phyloP scores from a whole-genome alignment of 2,329 filamentous ascomycete genomes.

The Microthyrium microscopicum region DNA sequence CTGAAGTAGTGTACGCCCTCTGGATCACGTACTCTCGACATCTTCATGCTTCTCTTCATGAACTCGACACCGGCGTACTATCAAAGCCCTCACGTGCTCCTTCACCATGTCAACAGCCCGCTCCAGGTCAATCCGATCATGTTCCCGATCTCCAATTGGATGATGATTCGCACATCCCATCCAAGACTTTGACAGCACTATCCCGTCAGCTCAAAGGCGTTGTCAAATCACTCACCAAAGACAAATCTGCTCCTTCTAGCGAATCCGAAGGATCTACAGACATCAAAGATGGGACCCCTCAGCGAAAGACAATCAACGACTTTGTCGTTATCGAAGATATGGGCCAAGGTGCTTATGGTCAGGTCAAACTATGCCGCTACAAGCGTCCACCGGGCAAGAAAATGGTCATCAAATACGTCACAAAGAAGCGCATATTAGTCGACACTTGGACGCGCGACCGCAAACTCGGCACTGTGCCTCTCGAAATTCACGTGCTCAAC shows the following conservation, averaged over 20 bases:
- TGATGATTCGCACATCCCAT: background rate
- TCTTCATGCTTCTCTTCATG: constrained; percentile 57
- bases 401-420: constrained; percentile 93
- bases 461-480: constrained; percentile 77
- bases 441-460: constrained; percentile 97
- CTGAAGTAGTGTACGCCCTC: constrained; percentile 79
- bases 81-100: constrained; percentile 45
- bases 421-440: constrained; percentile 87
- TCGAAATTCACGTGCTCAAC: constrained; percentile 94
- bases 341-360: constrained; percentile 94
- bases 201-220: constrained; percentile 27
- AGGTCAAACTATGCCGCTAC: constrained; percentile 86
- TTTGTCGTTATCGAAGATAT: constrained; percentile 93
- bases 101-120: constrained; percentile 64
- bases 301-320: constrained; percentile 74
- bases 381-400: constrained; percentile 61
- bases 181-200: constrained; percentile 24
- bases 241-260: constrained; percentile 3
- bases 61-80: constrained; percentile 45
- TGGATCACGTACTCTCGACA: constrained; percentile 97
- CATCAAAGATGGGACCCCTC: constrained; percentile 10
- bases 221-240: constrained; percentile 24
- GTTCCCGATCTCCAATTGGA: constrained; percentile 9
- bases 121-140: constrained; percentile 49
- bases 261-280: background rate